A percentile compares a stretch with the other conserved stretches of the same genome.
Evolutionary conservation across 2,329 filamentous ascomycete species (phyloP).

Genomic region (Rutstroemia sp.): DNA sequence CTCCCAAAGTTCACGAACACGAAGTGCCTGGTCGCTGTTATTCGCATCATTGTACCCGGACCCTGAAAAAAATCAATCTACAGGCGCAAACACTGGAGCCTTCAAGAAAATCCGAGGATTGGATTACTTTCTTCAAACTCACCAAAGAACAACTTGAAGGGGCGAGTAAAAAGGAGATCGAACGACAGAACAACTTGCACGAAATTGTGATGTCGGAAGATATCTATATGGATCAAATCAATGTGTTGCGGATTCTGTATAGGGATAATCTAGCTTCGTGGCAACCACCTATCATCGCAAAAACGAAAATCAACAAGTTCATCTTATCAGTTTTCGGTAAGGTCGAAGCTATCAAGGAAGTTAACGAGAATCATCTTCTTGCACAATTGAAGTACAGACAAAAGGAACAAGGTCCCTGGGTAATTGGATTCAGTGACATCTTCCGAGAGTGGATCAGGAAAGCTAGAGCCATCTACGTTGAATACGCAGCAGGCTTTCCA

Average conservation of each 20-base stretch:
- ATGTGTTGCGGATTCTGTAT: constrained; percentile 79
- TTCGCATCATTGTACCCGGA: constrained; percentile 87
- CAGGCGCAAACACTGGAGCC: constrained; percentile 65
- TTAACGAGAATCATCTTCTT: constrained; percentile 87
- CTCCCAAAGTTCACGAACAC: constrained; percentile 64
- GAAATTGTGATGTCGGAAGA: constrained; percentile 95
- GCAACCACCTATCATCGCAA: constrained; percentile 73
- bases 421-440: constrained; percentile 89
- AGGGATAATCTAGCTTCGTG: constrained; percentile 67
- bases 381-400: constrained; percentile 95
- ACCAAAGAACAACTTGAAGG: constrained; percentile 67
- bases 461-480: constrained; percentile 79
- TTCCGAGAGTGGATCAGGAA: constrained; percentile 98
- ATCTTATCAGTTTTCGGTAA: constrained; percentile 83
- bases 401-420: constrained; percentile 92
- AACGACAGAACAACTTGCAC: constrained; percentile 88
- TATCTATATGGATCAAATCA: constrained; percentile 79
- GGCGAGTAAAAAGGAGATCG: constrained; percentile 77
- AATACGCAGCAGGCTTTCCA: constrained; percentile 85
- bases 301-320: constrained; percentile 73
- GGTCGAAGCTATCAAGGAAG: constrained; percentile 77
- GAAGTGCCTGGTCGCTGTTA: constrained; percentile 76
- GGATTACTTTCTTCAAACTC: constrained; percentile 82
- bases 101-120: constrained; percentile 64
- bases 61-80: constrained; percentile 88